phyloP scores from a whole-genome alignment of 169 alveolate genomes.

The Pseudocohnilembus persalinus region DNA sequence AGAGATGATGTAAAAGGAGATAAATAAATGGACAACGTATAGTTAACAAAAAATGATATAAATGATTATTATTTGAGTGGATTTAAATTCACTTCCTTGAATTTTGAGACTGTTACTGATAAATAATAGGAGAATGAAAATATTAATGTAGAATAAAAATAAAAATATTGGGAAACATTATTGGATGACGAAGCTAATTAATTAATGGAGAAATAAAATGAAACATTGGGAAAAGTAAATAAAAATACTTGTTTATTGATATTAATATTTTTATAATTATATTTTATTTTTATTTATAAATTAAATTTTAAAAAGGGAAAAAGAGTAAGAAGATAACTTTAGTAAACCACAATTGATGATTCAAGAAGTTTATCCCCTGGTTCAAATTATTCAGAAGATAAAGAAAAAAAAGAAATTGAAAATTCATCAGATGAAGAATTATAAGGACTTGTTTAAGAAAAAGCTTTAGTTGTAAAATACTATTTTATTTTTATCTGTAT shows the following conservation, averaged over 20 bases:
- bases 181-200: conserved; percentile 41
- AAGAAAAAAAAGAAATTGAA: conserved; percentile 1
- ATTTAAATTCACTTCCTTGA: conserved; percentile 42
- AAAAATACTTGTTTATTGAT: background rate
- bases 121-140: conserved; percentile 9
- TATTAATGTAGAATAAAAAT: conserved; percentile 17
- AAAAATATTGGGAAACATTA: conserved; percentile 46
- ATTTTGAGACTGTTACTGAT: conserved; percentile 33
- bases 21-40: conserved; percentile 26
- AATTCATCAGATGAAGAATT: background rate
- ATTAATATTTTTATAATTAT: too few relatives aligned
- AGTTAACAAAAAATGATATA: conserved; percentile 20
- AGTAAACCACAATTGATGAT: conserved; percentile 21
- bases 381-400: conserved; percentile 1
- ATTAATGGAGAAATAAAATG: conserved; percentile 15
- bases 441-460: background rate
- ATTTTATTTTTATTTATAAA: too few relatives aligned
- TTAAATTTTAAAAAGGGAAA: conserved; percentile 16
- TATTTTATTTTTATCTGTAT: too few relatives aligned
- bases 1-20: conserved; percentile 20
- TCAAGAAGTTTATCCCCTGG: background rate
- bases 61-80: conserved; percentile 49
- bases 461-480: background rate
- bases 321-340: conserved; percentile 30
- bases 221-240: conserved; percentile 27